A percentile compares a stretch with the other conserved stretches of the same genome.
phyloP scores from a whole-genome alignment of 495 filamentous ascomycete genomes.

The Annulohypoxylon moriforme region DNA sequence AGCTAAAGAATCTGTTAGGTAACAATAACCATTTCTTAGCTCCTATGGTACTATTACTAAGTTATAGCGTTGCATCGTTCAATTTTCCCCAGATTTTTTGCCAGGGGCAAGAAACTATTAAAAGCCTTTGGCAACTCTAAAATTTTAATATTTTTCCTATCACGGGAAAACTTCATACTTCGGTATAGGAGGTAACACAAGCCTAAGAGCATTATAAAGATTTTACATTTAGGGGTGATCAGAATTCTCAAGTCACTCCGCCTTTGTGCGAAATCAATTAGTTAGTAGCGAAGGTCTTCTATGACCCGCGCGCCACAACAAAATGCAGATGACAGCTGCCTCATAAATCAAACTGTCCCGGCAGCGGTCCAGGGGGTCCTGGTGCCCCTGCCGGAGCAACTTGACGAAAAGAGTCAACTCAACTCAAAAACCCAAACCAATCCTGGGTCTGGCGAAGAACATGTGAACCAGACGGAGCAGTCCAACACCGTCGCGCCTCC shows the following conservation, averaged over 20 bases:
- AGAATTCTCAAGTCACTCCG: constrained; percentile 4
- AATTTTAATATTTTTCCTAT: neutral
- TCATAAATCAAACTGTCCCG: constrained; percentile 54
- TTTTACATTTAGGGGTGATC: neutral
- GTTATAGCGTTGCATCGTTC: constrained; percentile 6
- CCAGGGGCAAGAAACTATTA: constrained; percentile 8
- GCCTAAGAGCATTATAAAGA: neutral
- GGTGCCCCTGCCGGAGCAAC: constrained; percentile 27
- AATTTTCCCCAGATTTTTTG: constrained; percentile 31
- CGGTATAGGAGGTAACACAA: neutral
- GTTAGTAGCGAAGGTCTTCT: constrained; percentile 18
- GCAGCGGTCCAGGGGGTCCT: constrained; percentile 10
- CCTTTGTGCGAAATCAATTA: constrained; percentile 1
- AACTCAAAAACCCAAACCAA: constrained; percentile 21
- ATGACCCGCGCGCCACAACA: constrained; percentile 43
- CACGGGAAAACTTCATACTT: neutral
- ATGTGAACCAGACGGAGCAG: constrained; percentile 21
- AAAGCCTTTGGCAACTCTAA: neutral
- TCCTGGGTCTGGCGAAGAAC: constrained; percentile 5
- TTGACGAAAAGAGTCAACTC: constrained; percentile 44
- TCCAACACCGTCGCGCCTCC: constrained; percentile 18
- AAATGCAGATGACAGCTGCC: constrained; percentile 58
- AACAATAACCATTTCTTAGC: constrained; percentile 17
- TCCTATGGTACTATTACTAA: constrained; percentile 4
- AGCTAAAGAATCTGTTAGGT: constrained; percentile 32